Conservation (phyloP, 208 protist species). For the Trypanosoma scelopori region DNA sequence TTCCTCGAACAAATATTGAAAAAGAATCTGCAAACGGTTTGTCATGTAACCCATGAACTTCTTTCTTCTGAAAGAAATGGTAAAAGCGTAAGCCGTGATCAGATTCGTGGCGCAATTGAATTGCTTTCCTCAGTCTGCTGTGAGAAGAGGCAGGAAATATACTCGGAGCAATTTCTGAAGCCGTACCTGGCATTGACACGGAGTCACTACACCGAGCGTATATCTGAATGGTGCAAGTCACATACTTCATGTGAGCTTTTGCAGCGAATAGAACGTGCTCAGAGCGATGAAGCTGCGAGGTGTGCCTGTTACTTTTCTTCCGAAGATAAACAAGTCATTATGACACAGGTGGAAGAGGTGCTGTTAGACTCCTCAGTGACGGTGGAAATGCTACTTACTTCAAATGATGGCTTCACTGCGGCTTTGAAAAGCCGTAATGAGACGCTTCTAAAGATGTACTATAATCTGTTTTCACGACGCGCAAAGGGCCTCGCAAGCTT, state of each 20-base stretch:
- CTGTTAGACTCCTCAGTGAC: constrained; percentile 54
- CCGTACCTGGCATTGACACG: constrained; percentile 58
- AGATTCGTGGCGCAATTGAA: constrained; percentile 59
- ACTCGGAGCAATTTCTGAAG: constrained; percentile 70
- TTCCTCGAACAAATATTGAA: constrained; percentile 85
- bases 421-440: constrained; percentile 51
- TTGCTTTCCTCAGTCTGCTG: constrained; percentile 78
- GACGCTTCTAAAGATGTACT: constrained; percentile 49
- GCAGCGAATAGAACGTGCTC: constrained; percentile 33
- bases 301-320: constrained; percentile 61
- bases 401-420: constrained; percentile 43
- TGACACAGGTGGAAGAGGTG: constrained; percentile 56
- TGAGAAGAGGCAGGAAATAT: constrained; percentile 59
- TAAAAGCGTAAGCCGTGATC: constrained; percentile 36
- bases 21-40: constrained; percentile 53
- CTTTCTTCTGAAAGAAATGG: constrained; percentile 41
- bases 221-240: constrained; percentile 40
- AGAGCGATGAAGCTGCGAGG: constrained; percentile 50
- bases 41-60: constrained; percentile 58
- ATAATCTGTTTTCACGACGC: constrained; percentile 57
- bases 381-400: constrained; percentile 42
- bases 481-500: constrained; percentile 47
- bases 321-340: constrained; percentile 52
- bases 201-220: constrained; percentile 47
- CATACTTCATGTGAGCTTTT: constrained; percentile 43